Percentiles rank a stretch among this genome's conserved stretches.
These are phyloP conservation scores for Quercus gilva DNA, from an alignment of 306 rosid species.

Conservation along the genomic window DNA sequence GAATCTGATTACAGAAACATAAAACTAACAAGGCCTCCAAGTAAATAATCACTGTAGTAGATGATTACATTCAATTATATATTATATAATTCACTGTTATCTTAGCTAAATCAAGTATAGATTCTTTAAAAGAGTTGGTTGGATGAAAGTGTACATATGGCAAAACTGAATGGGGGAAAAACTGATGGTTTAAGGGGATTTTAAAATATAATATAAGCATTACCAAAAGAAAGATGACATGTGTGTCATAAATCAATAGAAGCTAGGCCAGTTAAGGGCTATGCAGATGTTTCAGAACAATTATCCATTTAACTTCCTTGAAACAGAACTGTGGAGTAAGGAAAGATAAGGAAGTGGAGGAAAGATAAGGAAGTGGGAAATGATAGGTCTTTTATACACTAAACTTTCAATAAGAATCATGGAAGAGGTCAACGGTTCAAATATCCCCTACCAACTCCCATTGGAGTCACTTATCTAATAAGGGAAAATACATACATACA, in stretches of 20 bases:
- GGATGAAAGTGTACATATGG: not conserved
- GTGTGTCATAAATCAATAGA: not conserved
- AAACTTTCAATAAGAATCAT: not conserved
- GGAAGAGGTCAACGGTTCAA: not conserved
- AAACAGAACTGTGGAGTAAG: not conserved
- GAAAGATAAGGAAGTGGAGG: not conserved
- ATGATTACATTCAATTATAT: not conserved
- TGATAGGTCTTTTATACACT: not conserved
- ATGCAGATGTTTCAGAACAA: too few species aligned
- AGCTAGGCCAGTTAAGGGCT: not conserved
- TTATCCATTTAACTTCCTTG: not conserved
- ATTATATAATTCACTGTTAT: not conserved
- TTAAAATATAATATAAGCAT: not conserved
- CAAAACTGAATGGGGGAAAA: not conserved
- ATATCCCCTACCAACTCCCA: not conserved
- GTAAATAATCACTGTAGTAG: not conserved
- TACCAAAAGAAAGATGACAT: not conserved
- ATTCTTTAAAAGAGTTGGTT: not conserved
- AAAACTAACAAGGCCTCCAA: not conserved
- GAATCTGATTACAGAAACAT: conserved; percentile 9
- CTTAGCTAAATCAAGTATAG: not conserved
- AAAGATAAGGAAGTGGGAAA: not conserved
- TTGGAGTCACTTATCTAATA: not conserved
- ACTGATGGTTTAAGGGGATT: not conserved
- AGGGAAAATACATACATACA: too few species aligned